These are phyloP conservation scores for Mentha longifolia DNA, from an alignment of 257 asterid genomes.

Conservation along the genomic window DNA sequence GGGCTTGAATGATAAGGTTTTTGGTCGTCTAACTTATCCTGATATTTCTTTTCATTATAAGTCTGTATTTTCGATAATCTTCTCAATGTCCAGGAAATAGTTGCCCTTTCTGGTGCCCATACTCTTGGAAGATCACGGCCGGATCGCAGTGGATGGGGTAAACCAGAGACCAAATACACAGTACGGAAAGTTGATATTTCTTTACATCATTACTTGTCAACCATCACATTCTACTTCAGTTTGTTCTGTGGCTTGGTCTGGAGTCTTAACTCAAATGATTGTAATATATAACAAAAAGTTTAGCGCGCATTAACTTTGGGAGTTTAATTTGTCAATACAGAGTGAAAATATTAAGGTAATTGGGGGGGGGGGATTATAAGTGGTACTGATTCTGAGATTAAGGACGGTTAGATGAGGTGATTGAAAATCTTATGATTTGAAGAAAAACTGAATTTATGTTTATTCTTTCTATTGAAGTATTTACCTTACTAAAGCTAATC, in stretches of 20 bases:
- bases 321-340: background rate
- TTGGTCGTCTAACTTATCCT: slow-evolving; percentile 13
- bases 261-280: background rate
- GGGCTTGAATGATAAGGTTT: slow-evolving; percentile 93
- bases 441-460: background rate
- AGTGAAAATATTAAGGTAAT: background rate
- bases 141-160: slow-evolving; percentile 99
- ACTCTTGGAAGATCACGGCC: slow-evolving; percentile 97
- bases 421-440: background rate
- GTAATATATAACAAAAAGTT: no score
- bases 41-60: slow-evolving; percentile 21
- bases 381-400: background rate
- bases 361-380: background rate
- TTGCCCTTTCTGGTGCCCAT: slow-evolving; percentile 98
- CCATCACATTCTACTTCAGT: slow-evolving; percentile 28
- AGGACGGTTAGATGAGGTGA: background rate
- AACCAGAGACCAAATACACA: slow-evolving; percentile 92
- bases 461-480: background rate
- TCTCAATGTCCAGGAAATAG: slow-evolving; percentile 76
- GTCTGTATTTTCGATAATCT: slow-evolving; percentile 20
- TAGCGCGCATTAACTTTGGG: no score
- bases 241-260: background rate
- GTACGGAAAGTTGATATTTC: slow-evolving; percentile 43
- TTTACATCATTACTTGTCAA: slow-evolving; percentile 23
- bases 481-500: background rate